phyloP scores from a whole-genome alignment of 2,329 filamentous ascomycete species.

The Phaeophleospora eucalypticola region DNA sequence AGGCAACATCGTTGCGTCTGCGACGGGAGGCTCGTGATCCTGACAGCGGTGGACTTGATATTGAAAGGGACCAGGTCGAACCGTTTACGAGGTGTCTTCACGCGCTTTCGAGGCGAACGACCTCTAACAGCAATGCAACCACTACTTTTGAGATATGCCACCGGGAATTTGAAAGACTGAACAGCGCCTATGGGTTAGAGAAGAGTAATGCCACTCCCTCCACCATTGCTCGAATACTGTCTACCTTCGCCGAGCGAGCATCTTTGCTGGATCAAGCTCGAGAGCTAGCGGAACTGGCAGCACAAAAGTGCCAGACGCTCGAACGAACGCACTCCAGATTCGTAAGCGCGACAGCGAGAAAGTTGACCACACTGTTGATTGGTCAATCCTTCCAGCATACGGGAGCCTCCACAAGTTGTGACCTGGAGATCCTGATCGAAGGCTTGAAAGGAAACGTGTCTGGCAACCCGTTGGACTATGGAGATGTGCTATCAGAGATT shows the following conservation, averaged over 20 bases:
- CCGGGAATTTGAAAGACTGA: conserved; percentile 2
- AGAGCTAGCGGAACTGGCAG: conserved; percentile 12
- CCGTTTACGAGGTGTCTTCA: conserved; percentile 61
- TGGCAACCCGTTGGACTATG: conserved; percentile 26
- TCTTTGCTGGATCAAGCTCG: conserved; percentile 8
- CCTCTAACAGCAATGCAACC: not conserved
- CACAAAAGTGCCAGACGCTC: conserved; percentile 11
- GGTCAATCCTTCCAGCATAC: not conserved
- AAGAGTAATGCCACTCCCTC: conserved; percentile 3
- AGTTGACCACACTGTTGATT: not conserved
- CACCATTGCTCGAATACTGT: conserved; percentile 14
- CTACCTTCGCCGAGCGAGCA: conserved; percentile 18
- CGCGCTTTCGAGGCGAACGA: conserved; percentile 45
- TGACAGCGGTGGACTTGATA: conserved; percentile 55
- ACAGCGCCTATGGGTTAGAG: not conserved
- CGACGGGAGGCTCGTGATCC: conserved; percentile 64
- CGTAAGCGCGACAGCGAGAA: conserved; percentile 12
- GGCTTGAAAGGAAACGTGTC: conserved; percentile 16
- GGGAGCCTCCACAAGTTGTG: not conserved
- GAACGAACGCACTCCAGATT: conserved; percentile 19
- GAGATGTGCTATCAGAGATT: conserved; percentile 22
- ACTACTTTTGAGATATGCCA: conserved; percentile 8
- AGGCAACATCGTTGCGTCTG: conserved; percentile 58
- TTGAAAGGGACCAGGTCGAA: conserved; percentile 61
- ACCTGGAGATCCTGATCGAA: conserved; percentile 6